Base-by-base conservation (phyloP, 371 early-diverging fungal species). In the Mortierella polycephala region DNA sequence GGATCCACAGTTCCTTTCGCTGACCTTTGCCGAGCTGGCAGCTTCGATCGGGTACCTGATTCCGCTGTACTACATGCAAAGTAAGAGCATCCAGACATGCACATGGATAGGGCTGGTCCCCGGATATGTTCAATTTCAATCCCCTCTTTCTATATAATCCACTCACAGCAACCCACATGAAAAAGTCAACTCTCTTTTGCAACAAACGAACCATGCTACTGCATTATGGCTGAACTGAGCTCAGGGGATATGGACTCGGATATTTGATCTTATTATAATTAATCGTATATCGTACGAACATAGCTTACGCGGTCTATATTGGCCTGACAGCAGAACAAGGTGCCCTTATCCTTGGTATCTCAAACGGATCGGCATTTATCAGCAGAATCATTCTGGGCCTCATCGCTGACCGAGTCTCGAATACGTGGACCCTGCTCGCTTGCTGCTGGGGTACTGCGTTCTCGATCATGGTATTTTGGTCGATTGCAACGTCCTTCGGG, bases 311-410 rank as follows among this genome's bases (percentile, higher is more conserved):
- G 13, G 60, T 64, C 16, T 63, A 66, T 20, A 69, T 65, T 9
- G 87, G 85, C n/a, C 60, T 84, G n/a, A 67, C 85, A 0, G 37
- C 58, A 5, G 60, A 63, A 4, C 75, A 84, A 30, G 88, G 85
- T 10, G 85, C 86, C 21, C 62, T 84, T 20, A 82, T 90, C 18
- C 54, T 89, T 5, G 85, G 86, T n/a, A 59, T 87, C 55, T 77
- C 87, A 53, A 90, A 88, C 53, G 87, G 82, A 45, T 84, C 85
- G 7, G 85, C 88, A 4, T 87, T 85, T 18, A 67, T 87, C 2
- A 85, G 88, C 6, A 73, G 91, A 12, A 67, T 91, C 39, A 20
- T 80, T 9, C 62, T 83, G 10, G 91, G 91, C n/a, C 49, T 84
- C 42, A 57, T 81, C 10, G 80, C 85, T 2, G 90, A 90, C 56